phyloP scores from a whole-genome alignment of 2,329 filamentous ascomycete genomes.

The Colletotrichum endophyticum region DNA sequence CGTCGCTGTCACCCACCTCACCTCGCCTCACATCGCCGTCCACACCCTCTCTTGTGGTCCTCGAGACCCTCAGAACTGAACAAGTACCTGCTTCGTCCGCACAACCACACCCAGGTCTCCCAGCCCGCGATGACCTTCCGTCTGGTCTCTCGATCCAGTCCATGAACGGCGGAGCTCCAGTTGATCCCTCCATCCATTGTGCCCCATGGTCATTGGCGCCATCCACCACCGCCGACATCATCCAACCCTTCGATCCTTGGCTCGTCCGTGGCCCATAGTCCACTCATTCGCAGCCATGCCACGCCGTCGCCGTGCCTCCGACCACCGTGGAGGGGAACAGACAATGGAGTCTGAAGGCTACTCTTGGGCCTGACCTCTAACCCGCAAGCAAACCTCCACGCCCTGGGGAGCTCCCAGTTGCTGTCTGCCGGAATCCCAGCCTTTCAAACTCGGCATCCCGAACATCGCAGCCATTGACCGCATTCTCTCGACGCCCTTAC shows the following conservation, averaged over 20 bases:
- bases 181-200: slow-evolving; percentile 6
- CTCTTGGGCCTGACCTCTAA: neutral
- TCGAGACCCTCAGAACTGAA: neutral
- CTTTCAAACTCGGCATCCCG: neutral
- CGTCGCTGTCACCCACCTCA: neutral
- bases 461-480: neutral
- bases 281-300: neutral
- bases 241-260: neutral
- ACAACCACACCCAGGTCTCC: neutral
- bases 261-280: neutral
- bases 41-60: neutral
- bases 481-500: neutral
- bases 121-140: neutral
- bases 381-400: neutral
- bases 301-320: neutral
- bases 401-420: neutral
- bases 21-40: neutral
- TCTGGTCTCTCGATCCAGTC: neutral
- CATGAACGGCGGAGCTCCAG: neutral
- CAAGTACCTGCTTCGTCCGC: neutral
- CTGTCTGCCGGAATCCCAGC: neutral
- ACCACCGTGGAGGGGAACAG: neutral
- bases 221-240: slow-evolving; percentile 11
- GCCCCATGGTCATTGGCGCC: neutral
- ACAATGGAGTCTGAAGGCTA: neutral